Conservation (phyloP, 106 monocot genomes). For the Platanthera guangdongensis region DNA sequence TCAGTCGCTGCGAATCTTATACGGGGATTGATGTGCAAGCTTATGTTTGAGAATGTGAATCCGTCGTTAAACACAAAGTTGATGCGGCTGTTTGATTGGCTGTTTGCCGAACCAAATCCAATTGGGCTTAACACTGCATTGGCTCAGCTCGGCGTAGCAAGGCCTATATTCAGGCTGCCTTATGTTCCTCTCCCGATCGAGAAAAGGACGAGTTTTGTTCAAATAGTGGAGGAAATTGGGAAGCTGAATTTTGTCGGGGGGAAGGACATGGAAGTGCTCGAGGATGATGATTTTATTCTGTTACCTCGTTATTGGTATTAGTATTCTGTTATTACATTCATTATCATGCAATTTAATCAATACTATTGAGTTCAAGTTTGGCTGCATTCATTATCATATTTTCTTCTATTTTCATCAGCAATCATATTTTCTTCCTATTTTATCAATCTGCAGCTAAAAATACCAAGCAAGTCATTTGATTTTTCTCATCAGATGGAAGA, state of each 20-base stretch:
- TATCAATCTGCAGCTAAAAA: background rate
- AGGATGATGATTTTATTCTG: conserved; percentile 69
- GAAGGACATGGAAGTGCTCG: conserved; percentile 56
- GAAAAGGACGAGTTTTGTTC: conserved; percentile 52
- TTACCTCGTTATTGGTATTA: conserved; percentile 34
- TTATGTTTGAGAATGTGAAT: conserved; percentile 63
- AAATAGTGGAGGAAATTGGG: conserved; percentile 65
- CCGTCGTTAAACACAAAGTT: conserved; percentile 37
- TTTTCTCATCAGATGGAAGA: background rate
- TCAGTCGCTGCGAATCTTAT: conserved; percentile 82
- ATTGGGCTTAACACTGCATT: conserved; percentile 70
- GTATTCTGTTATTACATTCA: background rate
- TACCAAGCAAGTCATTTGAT: background rate
- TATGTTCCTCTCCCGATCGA: conserved; percentile 57
- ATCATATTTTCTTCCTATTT: background rate
- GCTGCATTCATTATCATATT: background rate
- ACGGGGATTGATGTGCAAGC: conserved; percentile 50
- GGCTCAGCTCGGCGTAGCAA: conserved; percentile 68
- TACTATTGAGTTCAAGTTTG: background rate
- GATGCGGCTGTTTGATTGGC: conserved; percentile 60
- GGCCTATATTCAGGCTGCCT: conserved; percentile 67
- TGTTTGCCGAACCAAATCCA: conserved; percentile 72
- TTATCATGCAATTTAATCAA: background rate
- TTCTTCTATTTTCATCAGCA: background rate
- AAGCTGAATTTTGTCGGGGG: conserved; percentile 67